phyloP scores from a whole-genome alignment of 2,329 filamentous ascomycete genomes.

The Coniochaeta hoffmannii region DNA sequence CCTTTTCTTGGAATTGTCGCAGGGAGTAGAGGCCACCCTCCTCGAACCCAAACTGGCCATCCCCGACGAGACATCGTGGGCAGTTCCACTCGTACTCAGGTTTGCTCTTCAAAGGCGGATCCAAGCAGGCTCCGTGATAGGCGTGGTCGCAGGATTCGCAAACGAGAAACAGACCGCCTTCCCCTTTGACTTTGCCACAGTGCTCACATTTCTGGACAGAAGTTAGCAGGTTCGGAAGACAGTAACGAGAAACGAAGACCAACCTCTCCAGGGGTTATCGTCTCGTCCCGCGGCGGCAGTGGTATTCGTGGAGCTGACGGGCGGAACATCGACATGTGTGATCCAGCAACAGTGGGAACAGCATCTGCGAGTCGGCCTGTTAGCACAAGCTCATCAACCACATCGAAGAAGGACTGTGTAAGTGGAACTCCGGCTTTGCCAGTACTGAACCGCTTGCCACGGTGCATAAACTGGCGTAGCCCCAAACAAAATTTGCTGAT shows the following conservation, averaged over 20 bases:
- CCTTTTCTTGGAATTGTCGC: conserved; percentile 92
- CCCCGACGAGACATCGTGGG: conserved; percentile 87
- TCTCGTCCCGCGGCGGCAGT: conserved; percentile 49
- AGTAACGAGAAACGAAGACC: neutral
- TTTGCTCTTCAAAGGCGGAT: conserved; percentile 70
- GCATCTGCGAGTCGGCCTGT: conserved; percentile 38
- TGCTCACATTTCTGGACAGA: conserved; percentile 66
- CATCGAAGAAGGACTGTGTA: conserved; percentile 14
- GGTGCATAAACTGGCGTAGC: neutral
- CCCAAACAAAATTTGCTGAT: neutral
- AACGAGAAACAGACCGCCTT: conserved; percentile 60
- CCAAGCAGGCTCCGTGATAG: conserved; percentile 81
- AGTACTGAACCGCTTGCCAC: neutral
- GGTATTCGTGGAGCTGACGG: conserved; percentile 65
- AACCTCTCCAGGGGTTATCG: conserved; percentile 35
- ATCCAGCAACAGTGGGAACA: conserved; percentile 83
- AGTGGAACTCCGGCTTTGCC: neutral
- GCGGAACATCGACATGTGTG: conserved; percentile 91
- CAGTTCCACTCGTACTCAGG: conserved; percentile 94
- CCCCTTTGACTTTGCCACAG: conserved; percentile 68
- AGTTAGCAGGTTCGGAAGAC: conserved; percentile 5
- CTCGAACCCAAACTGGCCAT: conserved; percentile 94
- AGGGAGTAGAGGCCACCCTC: conserved; percentile 94
- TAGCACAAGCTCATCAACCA: conserved; percentile 22
- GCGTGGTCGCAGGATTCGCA: conserved; percentile 91